These are phyloP conservation scores for Aspergillus nidulans DNA, from an alignment of 495 filamentous ascomycete genomes.

Conservation along the genomic window DNA sequence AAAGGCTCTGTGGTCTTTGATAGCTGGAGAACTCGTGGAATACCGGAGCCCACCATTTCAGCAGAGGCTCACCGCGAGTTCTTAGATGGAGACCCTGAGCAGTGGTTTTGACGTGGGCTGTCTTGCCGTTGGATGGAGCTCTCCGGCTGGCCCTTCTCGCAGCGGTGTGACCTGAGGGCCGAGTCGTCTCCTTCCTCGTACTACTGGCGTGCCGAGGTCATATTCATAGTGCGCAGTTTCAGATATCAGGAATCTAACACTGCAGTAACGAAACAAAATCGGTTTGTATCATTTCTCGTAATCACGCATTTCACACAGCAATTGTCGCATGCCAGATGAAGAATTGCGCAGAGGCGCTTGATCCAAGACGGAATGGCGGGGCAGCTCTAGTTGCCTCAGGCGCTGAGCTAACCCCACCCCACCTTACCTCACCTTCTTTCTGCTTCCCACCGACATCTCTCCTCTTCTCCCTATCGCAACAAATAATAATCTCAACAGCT, in stretches of 20 bases:
- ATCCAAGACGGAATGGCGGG: not conserved
- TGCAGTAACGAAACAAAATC: too few species aligned
- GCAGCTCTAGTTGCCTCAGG: constrained; percentile 19
- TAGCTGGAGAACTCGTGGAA: not conserved
- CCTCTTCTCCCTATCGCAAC: constrained; percentile 3
- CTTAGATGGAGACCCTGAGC: not conserved
- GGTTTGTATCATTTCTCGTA: too few species aligned
- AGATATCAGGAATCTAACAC: too few species aligned
- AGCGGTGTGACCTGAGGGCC: not conserved
- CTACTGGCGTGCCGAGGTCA: too few species aligned
- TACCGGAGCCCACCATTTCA: not conserved
- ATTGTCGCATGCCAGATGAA: too few species aligned
- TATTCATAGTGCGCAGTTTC: too few species aligned
- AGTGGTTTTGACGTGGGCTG: not conserved
- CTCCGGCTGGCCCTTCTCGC: not conserved
- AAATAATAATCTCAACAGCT: constrained; percentile 6
- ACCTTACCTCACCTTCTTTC: constrained; percentile 19
- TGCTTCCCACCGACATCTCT: constrained; percentile 19
- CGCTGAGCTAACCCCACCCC: constrained; percentile 24
- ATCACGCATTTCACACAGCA: not conserved
- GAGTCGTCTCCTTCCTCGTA: too few species aligned
- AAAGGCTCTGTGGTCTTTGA: not conserved
- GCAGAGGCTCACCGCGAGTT: not conserved
- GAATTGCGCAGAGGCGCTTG: not conserved
- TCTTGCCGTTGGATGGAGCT: too few species aligned